phyloP scores from a whole-genome alignment of 306 rosid genomes.

The Clitoria ternatea region DNA sequence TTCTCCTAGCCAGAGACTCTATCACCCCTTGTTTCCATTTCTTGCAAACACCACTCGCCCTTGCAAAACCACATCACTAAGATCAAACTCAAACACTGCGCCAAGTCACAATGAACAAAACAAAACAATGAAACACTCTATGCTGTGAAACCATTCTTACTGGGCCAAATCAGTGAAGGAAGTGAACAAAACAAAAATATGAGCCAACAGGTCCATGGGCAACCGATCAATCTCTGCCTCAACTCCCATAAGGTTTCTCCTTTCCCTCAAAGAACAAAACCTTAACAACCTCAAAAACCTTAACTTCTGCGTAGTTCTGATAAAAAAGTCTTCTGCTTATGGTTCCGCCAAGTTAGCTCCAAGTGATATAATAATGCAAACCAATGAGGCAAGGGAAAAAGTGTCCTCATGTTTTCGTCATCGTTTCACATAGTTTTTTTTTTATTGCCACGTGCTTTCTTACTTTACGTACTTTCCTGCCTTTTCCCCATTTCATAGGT shows the following conservation, averaged over 20 bases:
- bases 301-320: not conserved
- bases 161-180: slow-evolving; percentile 96
- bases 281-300: not conserved
- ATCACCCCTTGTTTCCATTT: slow-evolving; percentile 88
- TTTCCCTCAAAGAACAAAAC: not conserved
- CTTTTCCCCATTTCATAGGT: not conserved
- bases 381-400: not conserved
- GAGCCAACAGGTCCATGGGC: slow-evolving; percentile 73
- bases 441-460: not conserved
- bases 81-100: not conserved
- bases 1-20: slow-evolving; percentile 61
- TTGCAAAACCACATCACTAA: slow-evolving; percentile 17
- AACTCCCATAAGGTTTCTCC: slow-evolving; percentile 23
- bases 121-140: not conserved
- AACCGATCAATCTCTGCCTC: slow-evolving; percentile 77
- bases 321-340: slow-evolving; percentile 8
- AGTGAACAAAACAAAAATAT: slow-evolving; percentile 53
- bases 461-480: not conserved
- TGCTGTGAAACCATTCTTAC: slow-evolving; percentile 30
- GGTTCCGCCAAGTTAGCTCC: slow-evolving; percentile 9
- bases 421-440: slow-evolving; percentile 5
- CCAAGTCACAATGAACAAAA: not conserved
- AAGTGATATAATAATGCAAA: not conserved
- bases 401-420: slow-evolving; percentile 59
- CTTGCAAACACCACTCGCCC: slow-evolving; percentile 86